Conservation (phyloP, 441 rosid species). For the Melastoma candidum region DNA sequence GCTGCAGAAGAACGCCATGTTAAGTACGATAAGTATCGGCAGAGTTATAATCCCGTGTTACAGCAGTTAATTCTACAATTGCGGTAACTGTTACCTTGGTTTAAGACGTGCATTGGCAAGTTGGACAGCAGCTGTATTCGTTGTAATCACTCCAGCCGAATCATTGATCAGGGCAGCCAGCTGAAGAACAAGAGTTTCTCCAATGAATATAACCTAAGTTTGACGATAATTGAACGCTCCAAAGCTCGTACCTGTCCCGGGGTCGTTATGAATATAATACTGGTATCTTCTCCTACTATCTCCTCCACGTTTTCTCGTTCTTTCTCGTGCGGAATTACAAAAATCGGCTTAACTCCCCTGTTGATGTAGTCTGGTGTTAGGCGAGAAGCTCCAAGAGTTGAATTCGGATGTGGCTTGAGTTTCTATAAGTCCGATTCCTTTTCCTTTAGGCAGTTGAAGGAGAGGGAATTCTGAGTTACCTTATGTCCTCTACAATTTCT, state of each 20-base stretch:
- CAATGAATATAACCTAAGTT: no score
- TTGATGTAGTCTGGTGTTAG: conserved; percentile 1
- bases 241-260: conserved; percentile 62
- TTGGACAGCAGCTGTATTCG: conserved; percentile 87
- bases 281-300: conserved; percentile 50
- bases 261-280: conserved; percentile 71
- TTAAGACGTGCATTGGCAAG: conserved; percentile 68
- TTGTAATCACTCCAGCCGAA: conserved; percentile 82
- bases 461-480: conserved; percentile 24
- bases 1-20: conserved; percentile 27
- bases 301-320: conserved; percentile 85
- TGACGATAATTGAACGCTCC: no score
- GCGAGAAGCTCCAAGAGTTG: no score
- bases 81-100: conserved; percentile 38
- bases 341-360: conserved; percentile 64
- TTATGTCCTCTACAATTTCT: conserved; percentile 39
- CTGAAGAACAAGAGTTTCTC: conserved; percentile 25
- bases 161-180: conserved; percentile 86
- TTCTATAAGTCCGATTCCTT: no score
- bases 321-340: conserved; percentile 88
- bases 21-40: neutral
- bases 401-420: no score
- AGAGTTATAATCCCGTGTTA: neutral
- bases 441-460: no score
- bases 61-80: neutral